Base-by-base conservation (phyloP, 2,329 filamentous ascomycete species). In the Diaporthe nobilis region DNA sequence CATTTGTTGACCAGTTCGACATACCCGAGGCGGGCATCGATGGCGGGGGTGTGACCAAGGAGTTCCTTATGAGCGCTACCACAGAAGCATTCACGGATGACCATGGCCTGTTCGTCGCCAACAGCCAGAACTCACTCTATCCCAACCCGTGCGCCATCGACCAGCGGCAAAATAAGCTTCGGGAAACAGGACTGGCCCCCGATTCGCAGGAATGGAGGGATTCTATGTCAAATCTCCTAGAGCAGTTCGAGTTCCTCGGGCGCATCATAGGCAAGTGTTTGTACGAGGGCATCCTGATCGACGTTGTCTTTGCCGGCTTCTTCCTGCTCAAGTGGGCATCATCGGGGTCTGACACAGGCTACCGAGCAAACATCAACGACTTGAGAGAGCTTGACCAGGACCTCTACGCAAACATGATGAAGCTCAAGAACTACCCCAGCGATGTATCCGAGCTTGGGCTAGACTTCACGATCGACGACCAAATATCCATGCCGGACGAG, bases 301-400 rank as follows among this genome's bases (percentile, higher is more conserved):
- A 99, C 83, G 93, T 98, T 76, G 92, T 92, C 70, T 99, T 99
- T 86, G 96, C 96, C 1, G 93, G 94, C 0, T 99, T 99, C 86
- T 99, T 99, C 85, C 90, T 99, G 9, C 90, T 98, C 76, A 98
- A 98, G 83, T 99, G 97, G 97, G 92, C 95, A 3, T 89, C 96
- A 72, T 92, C 93, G 92, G 82, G 82, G 22, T 81, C 82, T 1
- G 80, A 83, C 71, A 90, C 91, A 15, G 90, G 91, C 13, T 98
- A 98, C 85, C 94, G 95, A 71, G 94, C 95, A n/a, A 98, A 94
- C 79, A 90, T 99, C 80, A 98, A 99, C 82, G 97, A 99, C 81
- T 87, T 99, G 39, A 92, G 95, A 77, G 96, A 98, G 81, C 91
- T 98, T 76, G 97, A 99, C 81, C 94, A 97, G 82, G 93, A 92